Evolutionary conservation across 331 rosid genomes (phyloP), one percentile per base, ranked within the genome.

Genomic region (Erythrophleum ivorense): DNA sequence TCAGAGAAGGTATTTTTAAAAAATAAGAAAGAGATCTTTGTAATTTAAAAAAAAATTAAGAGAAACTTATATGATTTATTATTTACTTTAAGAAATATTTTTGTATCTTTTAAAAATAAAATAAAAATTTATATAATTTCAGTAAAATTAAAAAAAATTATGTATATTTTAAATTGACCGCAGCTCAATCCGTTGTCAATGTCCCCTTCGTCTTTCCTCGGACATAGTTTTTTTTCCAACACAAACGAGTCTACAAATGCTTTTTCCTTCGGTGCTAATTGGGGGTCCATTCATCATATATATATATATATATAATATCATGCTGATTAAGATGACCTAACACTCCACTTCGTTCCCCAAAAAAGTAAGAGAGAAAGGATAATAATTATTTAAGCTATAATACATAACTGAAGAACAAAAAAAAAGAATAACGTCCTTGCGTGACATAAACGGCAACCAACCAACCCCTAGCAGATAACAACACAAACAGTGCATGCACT

Each of bases 361-460:
- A 62, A 49, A 62, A 49, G 21, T 34, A 34, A 64, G 58, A 55
- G 60, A 73, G 14, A 64, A 5, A 15, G 24, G 85, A 81, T 75
- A 86, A 86, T 83, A 67, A 34, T 79, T 83, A 80, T 36, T 62
- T 31, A 29, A 62, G 58, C 2, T 7, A 11, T 62, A n/a, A 36
- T 18, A 49, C 77, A 77, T 80, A 70, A 76, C 64, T 6, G 65
- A 65, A 73, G 1, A 41, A 60, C 2, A 45, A 54, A 4, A 16
- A 67, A 18, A 14, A 34, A 41, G 6, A 34, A 60, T 75, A 12
- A 18, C 41, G 54, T 70, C 16, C 14, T 33, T 58, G 24, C 1
- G 5, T 66, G 75, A 86, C 81, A 80, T 76, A 15, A 71, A 82
- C 57, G 7, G 65, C 72, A 74, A 83, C 69, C 55, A 66, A 68